A percentile compares a stretch with the other conserved stretches of the same genome.
phyloP scores from a whole-genome alignment of 2,329 filamentous ascomycete genomes.

The Sporothrix luriei region DNA sequence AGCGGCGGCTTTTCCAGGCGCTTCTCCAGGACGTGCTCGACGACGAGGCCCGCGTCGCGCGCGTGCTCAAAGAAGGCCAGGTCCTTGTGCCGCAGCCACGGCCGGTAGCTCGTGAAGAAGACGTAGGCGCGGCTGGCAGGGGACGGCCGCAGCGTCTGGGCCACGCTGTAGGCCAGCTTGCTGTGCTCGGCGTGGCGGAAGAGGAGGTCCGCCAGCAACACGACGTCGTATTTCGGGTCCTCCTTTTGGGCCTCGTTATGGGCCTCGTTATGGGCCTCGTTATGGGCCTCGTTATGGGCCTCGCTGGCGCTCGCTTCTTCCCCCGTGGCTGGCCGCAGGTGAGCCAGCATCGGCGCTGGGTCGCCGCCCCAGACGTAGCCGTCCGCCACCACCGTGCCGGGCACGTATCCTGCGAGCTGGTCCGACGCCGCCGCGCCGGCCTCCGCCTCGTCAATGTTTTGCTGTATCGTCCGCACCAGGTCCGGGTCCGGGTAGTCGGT shows the following conservation, averaged over 20 bases:
- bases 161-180: conserved; percentile 73
- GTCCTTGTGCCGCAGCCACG: conserved; percentile 85
- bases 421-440: conserved; percentile 41
- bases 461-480: conserved; percentile 75
- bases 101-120: conserved; percentile 92
- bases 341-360: conserved; percentile 58
- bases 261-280: neutral
- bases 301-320: neutral
- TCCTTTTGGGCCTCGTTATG: conserved; percentile 30
- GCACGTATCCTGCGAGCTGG: neutral
- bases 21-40: conserved; percentile 79
- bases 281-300: neutral
- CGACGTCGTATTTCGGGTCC: conserved; percentile 67
- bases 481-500: conserved; percentile 89
- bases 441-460: conserved; percentile 67
- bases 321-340: conserved; percentile 47
- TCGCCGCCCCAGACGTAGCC: conserved; percentile 85
- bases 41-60: conserved; percentile 68
- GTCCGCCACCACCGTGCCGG: conserved; percentile 51
- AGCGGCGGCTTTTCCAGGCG: conserved; percentile 77
- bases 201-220: conserved; percentile 85
- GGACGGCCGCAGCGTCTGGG: conserved; percentile 62
- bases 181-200: conserved; percentile 89
- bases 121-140: conserved; percentile 69
- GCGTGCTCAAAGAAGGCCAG: conserved; percentile 83